Evolutionary conservation across 2,329 filamentous ascomycete genomes (phyloP).

Genomic region (Clonostachys byssicola): DNA sequence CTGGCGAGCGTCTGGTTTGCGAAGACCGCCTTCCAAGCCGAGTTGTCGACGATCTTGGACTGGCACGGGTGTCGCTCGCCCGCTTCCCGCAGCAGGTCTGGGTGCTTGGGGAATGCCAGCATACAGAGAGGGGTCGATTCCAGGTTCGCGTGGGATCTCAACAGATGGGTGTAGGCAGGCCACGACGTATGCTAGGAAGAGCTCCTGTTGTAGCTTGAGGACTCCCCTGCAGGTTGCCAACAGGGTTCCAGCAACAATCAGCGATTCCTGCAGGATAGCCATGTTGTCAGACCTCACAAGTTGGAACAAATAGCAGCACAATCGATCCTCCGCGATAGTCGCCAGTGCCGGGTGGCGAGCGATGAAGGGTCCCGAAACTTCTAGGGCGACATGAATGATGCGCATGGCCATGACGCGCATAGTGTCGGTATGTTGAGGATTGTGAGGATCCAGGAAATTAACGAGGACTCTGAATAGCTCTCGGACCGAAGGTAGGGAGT

Average conservation of each 20-base stretch:
- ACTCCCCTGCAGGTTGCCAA: constrained; percentile 86
- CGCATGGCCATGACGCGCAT: constrained; percentile 97
- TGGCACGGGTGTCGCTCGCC: constrained; percentile 83
- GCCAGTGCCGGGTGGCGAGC: constrained; percentile 87
- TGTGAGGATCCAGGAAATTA: constrained; percentile 88
- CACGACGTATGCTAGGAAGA: constrained; percentile 91
- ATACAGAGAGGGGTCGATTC: constrained; percentile 88
- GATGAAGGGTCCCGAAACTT: constrained; percentile 93
- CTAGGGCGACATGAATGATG: constrained; percentile 94
- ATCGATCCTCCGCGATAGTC: constrained; percentile 81
- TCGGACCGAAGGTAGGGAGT: constrained; percentile 88
- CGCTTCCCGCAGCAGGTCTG: constrained; percentile 84
- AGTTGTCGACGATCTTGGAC: constrained; percentile 90
- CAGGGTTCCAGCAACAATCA: constrained; percentile 87
- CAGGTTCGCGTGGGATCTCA: constrained; percentile 84
- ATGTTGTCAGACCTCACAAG: constrained; percentile 95
- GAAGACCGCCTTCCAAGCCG: constrained; percentile 83
- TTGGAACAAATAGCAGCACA: constrained; percentile 94
- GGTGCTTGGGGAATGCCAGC: constrained; percentile 89
- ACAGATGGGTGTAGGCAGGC: constrained; percentile 92
- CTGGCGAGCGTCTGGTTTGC: constrained; percentile 92
- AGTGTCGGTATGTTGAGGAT: constrained; percentile 86
- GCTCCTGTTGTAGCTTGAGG: constrained; percentile 91
- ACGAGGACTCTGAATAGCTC: constrained; percentile 93
- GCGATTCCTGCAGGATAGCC: constrained; percentile 86